phyloP scores from a whole-genome alignment of 1,139 yeast species.

The Candida labiduridarum region DNA sequence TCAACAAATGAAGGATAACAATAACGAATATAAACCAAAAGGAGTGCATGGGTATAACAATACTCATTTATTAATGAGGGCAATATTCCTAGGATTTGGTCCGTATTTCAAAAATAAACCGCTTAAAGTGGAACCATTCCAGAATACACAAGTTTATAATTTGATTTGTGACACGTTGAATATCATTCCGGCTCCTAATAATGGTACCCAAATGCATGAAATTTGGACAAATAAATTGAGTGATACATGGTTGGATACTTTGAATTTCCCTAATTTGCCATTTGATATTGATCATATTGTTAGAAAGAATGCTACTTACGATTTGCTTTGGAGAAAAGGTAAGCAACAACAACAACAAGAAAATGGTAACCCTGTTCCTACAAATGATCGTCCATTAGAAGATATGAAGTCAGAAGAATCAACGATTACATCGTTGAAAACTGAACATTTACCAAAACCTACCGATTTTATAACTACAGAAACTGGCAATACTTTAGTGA shows the following conservation, averaged over 20 bases:
- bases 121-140: conserved; percentile 60
- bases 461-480: conserved; percentile 26
- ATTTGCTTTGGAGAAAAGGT: conserved; percentile 40
- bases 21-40: conserved; percentile 56
- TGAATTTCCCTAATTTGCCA: conserved; percentile 59
- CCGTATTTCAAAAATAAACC: conserved; percentile 59
- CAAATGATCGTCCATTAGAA: conserved; percentile 27
- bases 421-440: conserved; percentile 19
- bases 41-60: conserved; percentile 90
- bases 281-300: conserved; percentile 52
- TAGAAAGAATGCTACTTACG: conserved; percentile 52
- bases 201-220: conserved; percentile 49
- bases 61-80: conserved; percentile 77
- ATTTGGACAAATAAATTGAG: conserved; percentile 38
- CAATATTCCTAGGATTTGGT: conserved; percentile 77
- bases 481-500: conserved; percentile 2
- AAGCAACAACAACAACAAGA: not conserved
- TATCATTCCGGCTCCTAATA: conserved; percentile 58
- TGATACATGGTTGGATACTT: conserved; percentile 55
- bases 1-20: conserved; percentile 52
- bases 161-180: conserved; percentile 70
- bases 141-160: conserved; percentile 73
- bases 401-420: conserved; percentile 33
- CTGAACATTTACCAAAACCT: conserved; percentile 37
- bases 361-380: conserved; percentile 13